Evolutionary conservation across 768 basidiomycete genomes (phyloP), one percentile per base, ranked within the genome.

Genomic region (Crucibulum laeve): DNA sequence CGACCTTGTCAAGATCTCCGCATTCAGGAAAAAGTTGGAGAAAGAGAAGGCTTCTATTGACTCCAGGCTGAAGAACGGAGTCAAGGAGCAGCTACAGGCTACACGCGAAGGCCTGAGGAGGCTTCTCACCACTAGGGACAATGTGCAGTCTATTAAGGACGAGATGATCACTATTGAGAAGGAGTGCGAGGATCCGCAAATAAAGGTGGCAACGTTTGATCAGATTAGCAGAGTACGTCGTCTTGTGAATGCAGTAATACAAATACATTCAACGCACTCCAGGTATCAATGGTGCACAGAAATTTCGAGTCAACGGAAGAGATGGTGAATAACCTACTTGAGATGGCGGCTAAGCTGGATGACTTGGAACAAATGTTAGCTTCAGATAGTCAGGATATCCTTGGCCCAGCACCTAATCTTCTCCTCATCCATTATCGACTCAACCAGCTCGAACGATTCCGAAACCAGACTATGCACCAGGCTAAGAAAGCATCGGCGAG

Each of bases 31-130:
- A 71, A 94, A 94, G 57, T 77, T 97, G 34, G 86, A 93, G 64
- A 97, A 97, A 64, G 95, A 98, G 65, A 95, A 96, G 65, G 83
- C 91, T 0, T 90, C 91, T 6, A 88, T 98, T 47, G 91, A 96
- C 57, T 83, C 86, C 3, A 79, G 92, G 55, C 80, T 98, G 37
- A 87, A 92, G 58, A 85, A 77, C 44, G 91, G 92, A 7, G 92
- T 95, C 51, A 91, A 88, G 62, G 90, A 94, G 47, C 95, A 98
- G 60, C 73, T 99, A 15, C 85, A 91, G 53, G 81, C 90, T 1
- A 97, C 93, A 5, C 71, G 91, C 40, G 87, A 93, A 40, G 94
- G 93, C 1, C 74, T 95, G 44, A 76, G 84, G 56, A 90, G 84
- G 54, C 74, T 96, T 1, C 71, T 92, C 43, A 71, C 80, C 44